Evolutionary conservation across 306 rosid species (phyloP).

Genomic region (Prunus campanulata): DNA sequence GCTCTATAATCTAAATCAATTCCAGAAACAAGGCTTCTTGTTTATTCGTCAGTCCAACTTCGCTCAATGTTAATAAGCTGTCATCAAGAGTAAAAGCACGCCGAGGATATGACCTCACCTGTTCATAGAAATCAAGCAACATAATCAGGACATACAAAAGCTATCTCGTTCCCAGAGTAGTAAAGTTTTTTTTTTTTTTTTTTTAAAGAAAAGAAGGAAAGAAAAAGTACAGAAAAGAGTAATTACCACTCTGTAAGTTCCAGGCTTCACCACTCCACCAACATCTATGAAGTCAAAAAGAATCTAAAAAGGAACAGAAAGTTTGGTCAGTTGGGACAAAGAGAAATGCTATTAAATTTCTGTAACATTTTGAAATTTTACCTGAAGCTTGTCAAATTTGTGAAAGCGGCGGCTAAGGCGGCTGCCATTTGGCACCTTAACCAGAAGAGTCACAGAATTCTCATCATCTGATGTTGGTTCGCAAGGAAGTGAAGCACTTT

Average conservation of each 20-base stretch:
- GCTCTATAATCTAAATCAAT: constrained; percentile 35
- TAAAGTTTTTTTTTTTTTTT: background rate
- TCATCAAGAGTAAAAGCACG: constrained; percentile 44
- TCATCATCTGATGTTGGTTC: constrained; percentile 63
- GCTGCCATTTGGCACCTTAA: constrained; percentile 78
- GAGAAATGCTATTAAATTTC: background rate
- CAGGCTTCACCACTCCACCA: constrained; percentile 47
- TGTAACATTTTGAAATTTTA: constrained; percentile 21
- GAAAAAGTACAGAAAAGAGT: constrained; percentile 15
- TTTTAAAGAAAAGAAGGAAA: background rate
- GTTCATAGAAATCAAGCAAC: constrained; percentile 29
- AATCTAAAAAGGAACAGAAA: constrained; percentile 38
- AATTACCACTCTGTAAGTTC: constrained; percentile 76
- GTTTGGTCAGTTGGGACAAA: constrained; percentile 23
- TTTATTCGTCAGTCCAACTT: constrained; percentile 71
- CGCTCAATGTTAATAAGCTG: constrained; percentile 50
- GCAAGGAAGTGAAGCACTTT: constrained; percentile 44
- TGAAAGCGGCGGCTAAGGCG: constrained; percentile 64
- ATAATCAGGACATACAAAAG: background rate
- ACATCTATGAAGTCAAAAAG: constrained; percentile 68
- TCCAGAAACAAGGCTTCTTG: constrained; percentile 88
- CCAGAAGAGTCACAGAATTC: constrained; percentile 60
- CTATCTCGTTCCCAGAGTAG: background rate
- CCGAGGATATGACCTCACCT: constrained; percentile 82
- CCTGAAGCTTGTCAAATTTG: constrained; percentile 80